These are phyloP conservation scores for Malus hybrid DNA, from an alignment of 331 rosid species.

Conservation along the genomic window DNA sequence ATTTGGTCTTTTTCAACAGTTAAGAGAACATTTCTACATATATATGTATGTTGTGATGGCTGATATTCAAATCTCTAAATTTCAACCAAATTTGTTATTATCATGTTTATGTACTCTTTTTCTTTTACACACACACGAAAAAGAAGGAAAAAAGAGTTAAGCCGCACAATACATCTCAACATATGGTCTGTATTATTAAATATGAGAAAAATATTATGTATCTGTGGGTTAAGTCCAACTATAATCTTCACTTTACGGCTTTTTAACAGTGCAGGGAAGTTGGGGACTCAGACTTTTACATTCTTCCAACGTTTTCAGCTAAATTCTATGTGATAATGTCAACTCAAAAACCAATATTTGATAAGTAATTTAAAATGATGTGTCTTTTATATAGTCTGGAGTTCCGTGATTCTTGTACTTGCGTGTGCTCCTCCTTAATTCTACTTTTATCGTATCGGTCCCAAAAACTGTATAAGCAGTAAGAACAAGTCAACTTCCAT, in stretches of 20 bases:
- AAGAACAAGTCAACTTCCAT: background rate
- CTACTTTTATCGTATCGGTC: background rate
- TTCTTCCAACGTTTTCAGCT: background rate
- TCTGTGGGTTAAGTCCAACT: background rate
- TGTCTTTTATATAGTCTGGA: background rate
- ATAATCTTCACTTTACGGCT: background rate
- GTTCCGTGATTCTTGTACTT: background rate
- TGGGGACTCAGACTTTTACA: background rate
- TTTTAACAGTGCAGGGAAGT: background rate
- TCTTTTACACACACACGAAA: background rate
- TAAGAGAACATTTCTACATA: background rate
- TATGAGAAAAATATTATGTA: background rate
- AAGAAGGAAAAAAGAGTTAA: too few species aligned
- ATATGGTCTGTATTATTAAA: too few species aligned
- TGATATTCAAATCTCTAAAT: background rate
- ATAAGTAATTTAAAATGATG: background rate
- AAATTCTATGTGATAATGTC: background rate
- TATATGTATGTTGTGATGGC: too few species aligned
- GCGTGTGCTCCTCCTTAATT: background rate
- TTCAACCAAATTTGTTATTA: background rate
- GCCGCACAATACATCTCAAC: too few species aligned
- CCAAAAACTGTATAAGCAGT: background rate
- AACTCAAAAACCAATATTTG: background rate
- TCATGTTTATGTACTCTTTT: too few species aligned
- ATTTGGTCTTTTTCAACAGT: too few species aligned